Conservation (phyloP, 2,329 filamentous ascomycete genomes). For the Botrytis fragariae region DNA sequence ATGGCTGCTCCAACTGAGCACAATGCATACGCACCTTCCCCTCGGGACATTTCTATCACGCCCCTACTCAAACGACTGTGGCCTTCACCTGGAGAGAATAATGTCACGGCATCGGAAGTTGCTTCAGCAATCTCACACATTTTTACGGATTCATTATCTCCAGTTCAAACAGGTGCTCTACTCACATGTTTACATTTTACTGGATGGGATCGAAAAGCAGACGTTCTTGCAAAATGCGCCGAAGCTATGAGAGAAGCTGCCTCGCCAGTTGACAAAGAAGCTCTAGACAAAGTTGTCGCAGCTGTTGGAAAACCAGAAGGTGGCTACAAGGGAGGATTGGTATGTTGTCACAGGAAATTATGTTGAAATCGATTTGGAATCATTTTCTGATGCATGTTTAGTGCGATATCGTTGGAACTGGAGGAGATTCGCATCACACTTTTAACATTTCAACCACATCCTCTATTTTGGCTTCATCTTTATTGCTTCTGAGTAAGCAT, state of each 20-base stretch:
- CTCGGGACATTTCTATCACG: conserved; percentile 52
- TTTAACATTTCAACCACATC: conserved; percentile 98
- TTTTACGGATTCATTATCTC: conserved; percentile 86
- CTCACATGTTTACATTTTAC: conserved; percentile 92
- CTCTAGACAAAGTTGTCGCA: conserved; percentile 60
- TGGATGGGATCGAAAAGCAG: conserved; percentile 75
- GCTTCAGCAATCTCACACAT: conserved; percentile 86
- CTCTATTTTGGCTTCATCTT: conserved; percentile 83
- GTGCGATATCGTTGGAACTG: conserved; percentile 95
- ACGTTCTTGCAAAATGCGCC: conserved; percentile 84
- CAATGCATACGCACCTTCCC: conserved; percentile 25
- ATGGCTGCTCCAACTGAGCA: conserved; percentile 31
- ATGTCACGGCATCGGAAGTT: conserved; percentile 75
- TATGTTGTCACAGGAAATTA: conserved; percentile 46
- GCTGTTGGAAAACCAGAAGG: conserved; percentile 64
- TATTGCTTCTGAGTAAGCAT: conserved; percentile 88
- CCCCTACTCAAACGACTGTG: conserved; percentile 71
- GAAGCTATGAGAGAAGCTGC: conserved; percentile 80
- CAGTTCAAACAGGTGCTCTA: conserved; percentile 81
- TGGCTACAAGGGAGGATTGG: conserved; percentile 76
- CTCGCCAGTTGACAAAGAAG: conserved; percentile 63
- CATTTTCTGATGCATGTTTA: conserved; percentile 35
- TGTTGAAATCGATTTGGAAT: neutral
- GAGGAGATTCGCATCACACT: conserved; percentile 93
- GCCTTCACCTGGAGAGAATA: conserved; percentile 48